Evolutionary conservation across 2,329 filamentous ascomycete genomes (phyloP).

Genomic region (Elsinoe necatrix): DNA sequence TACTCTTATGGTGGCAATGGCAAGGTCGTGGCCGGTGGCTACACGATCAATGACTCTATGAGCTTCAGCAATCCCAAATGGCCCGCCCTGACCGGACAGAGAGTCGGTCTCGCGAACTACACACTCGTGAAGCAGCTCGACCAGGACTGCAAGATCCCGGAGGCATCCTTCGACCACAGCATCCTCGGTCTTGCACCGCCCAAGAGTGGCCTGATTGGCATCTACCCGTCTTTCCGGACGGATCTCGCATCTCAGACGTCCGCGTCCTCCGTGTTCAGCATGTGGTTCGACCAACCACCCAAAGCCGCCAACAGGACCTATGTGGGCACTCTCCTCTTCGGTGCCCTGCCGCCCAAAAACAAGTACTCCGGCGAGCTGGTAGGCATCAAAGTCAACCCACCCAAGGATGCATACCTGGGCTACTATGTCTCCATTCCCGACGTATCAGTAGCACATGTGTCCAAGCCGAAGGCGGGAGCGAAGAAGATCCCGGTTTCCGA

Average conservation of each 20-base stretch:
- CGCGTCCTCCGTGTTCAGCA: conserved; percentile 27
- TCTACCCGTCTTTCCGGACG: conserved; percentile 28
- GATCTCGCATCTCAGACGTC: conserved; percentile 26
- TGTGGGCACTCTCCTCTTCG: conserved; percentile 28
- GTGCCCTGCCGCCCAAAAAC: conserved; percentile 27
- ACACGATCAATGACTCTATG: conserved; percentile 14
- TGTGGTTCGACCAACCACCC: conserved; percentile 31
- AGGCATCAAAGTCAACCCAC: conserved; percentile 23
- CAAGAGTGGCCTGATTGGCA: conserved; percentile 18
- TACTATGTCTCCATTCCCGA: conserved; percentile 12
- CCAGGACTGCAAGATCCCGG: conserved; percentile 18
- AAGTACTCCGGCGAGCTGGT: conserved; percentile 30
- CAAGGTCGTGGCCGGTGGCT: conserved; percentile 16
- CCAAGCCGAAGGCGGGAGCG: background rate
- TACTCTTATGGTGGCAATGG: conserved; percentile 18
- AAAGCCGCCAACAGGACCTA: conserved; percentile 22
- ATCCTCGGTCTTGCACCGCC: conserved; percentile 29
- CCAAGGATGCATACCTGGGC: conserved; percentile 6
- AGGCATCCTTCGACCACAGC: conserved; percentile 21
- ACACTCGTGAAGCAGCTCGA: conserved; percentile 21
- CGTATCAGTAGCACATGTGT: background rate
- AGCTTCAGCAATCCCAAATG: conserved; percentile 12
- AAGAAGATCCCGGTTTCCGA: conserved; percentile 3
- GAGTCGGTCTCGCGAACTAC: conserved; percentile 25
- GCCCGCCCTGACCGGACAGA: conserved; percentile 22